Percentiles rank a stretch among this genome's conserved stretches.
These are phyloP conservation scores for Leccinum uliginosum DNA, from an alignment of 768 basidiomycete genomes.

Conservation along the genomic window DNA sequence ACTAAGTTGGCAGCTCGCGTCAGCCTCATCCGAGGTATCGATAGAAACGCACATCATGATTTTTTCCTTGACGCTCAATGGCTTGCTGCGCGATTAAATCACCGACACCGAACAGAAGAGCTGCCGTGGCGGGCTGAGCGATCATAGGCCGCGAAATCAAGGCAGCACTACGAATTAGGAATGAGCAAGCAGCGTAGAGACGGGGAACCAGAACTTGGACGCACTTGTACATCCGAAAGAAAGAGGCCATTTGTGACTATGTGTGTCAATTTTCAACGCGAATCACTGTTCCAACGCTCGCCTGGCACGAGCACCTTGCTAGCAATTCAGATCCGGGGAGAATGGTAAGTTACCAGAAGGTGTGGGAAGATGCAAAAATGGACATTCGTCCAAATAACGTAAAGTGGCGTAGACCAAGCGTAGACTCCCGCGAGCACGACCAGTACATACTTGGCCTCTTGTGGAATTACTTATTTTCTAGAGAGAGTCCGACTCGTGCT, in stretches of 20 bases:
- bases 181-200: conserved; percentile 6
- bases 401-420: too few species aligned
- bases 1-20: conserved; percentile 31
- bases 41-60: conserved; percentile 65
- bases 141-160: conserved; percentile 60
- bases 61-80: conserved; percentile 63
- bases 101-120: conserved; percentile 65
- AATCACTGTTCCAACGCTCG: neutral
- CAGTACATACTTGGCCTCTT: neutral
- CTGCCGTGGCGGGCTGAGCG: conserved; percentile 61
- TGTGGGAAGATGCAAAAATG: neutral
- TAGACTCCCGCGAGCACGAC: too few species aligned
- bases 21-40: neutral
- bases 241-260: conserved; percentile 35
- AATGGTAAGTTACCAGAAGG: neutral
- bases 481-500: neutral
- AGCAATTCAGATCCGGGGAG: neutral
- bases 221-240: conserved; percentile 42
- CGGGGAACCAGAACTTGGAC: conserved; percentile 5
- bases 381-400: neutral
- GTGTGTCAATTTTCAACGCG: neutral
- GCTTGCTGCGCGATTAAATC: conserved; percentile 85
- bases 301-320: neutral
- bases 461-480: neutral
- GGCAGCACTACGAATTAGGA: conserved; percentile 39